Base-by-base conservation (phyloP, 1,284 basidiomycete species). In the Veloboletus limbatus region DNA sequence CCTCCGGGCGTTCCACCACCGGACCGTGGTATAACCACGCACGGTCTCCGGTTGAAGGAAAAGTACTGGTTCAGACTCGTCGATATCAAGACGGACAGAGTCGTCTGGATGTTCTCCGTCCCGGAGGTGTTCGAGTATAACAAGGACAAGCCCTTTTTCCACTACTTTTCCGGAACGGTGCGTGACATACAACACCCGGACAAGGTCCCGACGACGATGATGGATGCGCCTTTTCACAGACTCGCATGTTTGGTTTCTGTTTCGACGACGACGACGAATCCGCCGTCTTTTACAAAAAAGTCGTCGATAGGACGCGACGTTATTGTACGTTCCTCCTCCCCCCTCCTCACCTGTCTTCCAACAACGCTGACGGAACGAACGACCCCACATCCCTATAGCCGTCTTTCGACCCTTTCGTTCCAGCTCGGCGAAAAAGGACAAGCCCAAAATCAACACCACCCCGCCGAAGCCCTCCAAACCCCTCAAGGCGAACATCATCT, bases 111-210 rank as follows among this genome's bases (percentile, higher is more conserved):
- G 65, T 92, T 96, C 67, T 85, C 86, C 57, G 74, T 97, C 35
- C 90, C 89, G 6, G 78, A 82, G 36, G 77, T 79, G 51, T 84
- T 94, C 58, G 77, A 84, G 47, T 97, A 95, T 68, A 81, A 83
- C 56, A 78, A 88, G 57, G 93, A 97, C 67, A 84, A 88, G 53
- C 88, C 92, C 2, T 97, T 95, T 73, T 97, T 97, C 71, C 93
- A 97, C 68, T 78, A 84, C 25, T 95, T 95, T 67, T 79, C 81
- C 25, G 90, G 88, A 34, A 82, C 87, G 70, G 92, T 93, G 60
- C 40, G 59, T 62, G 13, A 13, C 7, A 4, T 30, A n/a, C 8
- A n/a, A n/a, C 9, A 25, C 3, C 4, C 11, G 4, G 25, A 7
- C 10, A 26, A 10, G 20, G 8, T 30, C 10, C 8, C n/a, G 38